A percentile compares a stretch with the other conserved stretches of the same genome.
These are phyloP conservation scores for Clarireedia paspali DNA, from an alignment of 2,329 filamentous ascomycete species.

Conservation along the genomic window DNA sequence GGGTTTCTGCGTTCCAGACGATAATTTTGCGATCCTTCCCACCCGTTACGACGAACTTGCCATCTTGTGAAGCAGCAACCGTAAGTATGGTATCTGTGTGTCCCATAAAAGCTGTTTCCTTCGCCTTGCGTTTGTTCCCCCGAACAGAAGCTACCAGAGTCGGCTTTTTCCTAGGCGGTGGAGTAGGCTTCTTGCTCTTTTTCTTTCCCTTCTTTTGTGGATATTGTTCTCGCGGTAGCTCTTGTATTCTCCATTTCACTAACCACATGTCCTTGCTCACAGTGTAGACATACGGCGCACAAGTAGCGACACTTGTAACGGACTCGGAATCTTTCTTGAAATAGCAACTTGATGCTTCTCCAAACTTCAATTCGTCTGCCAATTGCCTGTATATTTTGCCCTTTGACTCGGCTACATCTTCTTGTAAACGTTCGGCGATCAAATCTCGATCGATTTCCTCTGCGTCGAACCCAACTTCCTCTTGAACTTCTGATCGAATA, in stretches of 20 bases:
- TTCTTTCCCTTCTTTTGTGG: conserved; percentile 41
- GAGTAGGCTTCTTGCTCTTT: conserved; percentile 49
- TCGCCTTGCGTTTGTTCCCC: conserved; percentile 51
- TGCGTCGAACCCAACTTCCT: conserved; percentile 84
- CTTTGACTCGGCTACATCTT: conserved; percentile 88
- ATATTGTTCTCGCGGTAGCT: conserved; percentile 52
- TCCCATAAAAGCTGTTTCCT: conserved; percentile 61
- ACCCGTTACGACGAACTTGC: conserved; percentile 85
- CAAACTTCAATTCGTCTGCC: conserved; percentile 64
- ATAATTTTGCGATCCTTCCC: conserved; percentile 79
- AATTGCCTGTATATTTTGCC: conserved; percentile 81
- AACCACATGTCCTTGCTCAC: conserved; percentile 77
- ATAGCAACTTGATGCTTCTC: conserved; percentile 56
- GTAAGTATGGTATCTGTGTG: conserved; percentile 76
- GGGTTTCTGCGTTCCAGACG: conserved; percentile 74
- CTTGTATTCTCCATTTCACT: conserved; percentile 82
- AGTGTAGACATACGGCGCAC: conserved; percentile 77
- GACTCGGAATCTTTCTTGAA: conserved; percentile 73
- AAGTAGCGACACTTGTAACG: conserved; percentile 73
- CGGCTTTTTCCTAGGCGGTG: conserved; percentile 53
- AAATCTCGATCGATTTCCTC: conserved; percentile 88
- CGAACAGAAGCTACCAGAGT: conserved; percentile 55
- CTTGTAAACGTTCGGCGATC: conserved; percentile 81
- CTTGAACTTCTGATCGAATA: conserved; percentile 66
- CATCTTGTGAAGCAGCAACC: conserved; percentile 81